Evolutionary conservation across 108 stramenopile species (phyloP).

Genomic region (Cyclotella atomus): DNA sequence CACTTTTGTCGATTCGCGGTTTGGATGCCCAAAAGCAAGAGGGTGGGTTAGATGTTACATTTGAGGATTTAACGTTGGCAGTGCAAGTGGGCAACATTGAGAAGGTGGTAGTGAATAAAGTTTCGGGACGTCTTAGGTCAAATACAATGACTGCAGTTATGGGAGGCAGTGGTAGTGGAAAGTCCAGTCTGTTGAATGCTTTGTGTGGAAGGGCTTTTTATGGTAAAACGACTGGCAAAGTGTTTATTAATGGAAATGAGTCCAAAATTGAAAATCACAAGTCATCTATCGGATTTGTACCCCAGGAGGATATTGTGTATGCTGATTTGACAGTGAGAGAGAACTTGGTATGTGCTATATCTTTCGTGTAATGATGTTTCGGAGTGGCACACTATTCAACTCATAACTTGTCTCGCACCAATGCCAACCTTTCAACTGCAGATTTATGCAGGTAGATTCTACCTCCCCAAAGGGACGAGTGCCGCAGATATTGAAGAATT

Average conservation of each 20-base stretch:
- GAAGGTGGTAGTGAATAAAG: slow-evolving; percentile 48
- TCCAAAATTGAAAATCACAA: slow-evolving; percentile 33
- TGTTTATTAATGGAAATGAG: slow-evolving; percentile 64
- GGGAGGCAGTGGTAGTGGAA: slow-evolving; percentile 55
- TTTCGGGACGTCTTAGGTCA: slow-evolving; percentile 50
- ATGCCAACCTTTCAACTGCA: no score
- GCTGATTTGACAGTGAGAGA: slow-evolving; percentile 71
- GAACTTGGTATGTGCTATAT: slow-evolving; percentile 29
- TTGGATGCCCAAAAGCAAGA: neutral
- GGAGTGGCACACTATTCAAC: no score
- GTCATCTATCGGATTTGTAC: slow-evolving; percentile 59
- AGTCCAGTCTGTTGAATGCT: slow-evolving; percentile 71
- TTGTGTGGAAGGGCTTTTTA: slow-evolving; percentile 72
- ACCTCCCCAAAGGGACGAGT: slow-evolving; percentile 45
- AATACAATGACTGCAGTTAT: slow-evolving; percentile 42
- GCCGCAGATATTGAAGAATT: slow-evolving; percentile 55
- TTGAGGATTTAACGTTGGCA: slow-evolving; percentile 48
- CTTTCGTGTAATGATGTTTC: no score
- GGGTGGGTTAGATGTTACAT: slow-evolving; percentile 48
- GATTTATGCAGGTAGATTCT: slow-evolving; percentile 52
- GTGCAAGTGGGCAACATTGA: slow-evolving; percentile 43
- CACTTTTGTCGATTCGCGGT: neutral
- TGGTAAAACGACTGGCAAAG: slow-evolving; percentile 61
- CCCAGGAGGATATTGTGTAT: slow-evolving; percentile 72
- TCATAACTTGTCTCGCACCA: no score